phyloP scores from a whole-genome alignment of 2,329 filamentous ascomycete genomes.

The Xylariaceae sp. region DNA sequence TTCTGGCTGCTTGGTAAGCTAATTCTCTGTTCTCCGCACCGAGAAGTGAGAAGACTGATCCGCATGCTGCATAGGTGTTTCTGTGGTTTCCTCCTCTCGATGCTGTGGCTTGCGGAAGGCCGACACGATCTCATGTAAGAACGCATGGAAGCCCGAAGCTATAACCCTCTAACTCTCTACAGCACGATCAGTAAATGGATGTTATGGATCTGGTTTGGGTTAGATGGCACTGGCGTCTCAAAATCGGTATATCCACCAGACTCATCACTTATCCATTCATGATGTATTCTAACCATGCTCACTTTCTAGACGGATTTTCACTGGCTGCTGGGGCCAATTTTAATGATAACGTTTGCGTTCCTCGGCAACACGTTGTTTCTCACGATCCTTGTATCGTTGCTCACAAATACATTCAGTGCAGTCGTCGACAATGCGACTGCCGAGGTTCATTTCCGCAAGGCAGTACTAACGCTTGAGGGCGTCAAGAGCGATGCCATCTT shows the following conservation, averaged over 20 bases:
- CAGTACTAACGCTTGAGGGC: conserved; percentile 79
- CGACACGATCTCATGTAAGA: conserved; percentile 55
- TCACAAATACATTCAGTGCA: conserved; percentile 78
- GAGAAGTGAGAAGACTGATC: not conserved
- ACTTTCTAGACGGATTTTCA: conserved; percentile 64
- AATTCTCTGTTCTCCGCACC: not conserved
- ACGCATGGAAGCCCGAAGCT: not conserved
- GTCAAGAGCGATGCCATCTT: conserved; percentile 84
- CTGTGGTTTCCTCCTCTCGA: conserved; percentile 73
- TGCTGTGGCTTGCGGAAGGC: conserved; percentile 73
- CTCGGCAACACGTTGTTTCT: conserved; percentile 84
- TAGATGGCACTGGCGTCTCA: conserved; percentile 68
- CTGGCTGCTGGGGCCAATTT: conserved; percentile 70
- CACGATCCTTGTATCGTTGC: conserved; percentile 84
- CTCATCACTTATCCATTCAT: not conserved
- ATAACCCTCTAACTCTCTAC: conserved; percentile 12
- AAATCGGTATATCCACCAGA: conserved; percentile 42
- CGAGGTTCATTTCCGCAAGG: conserved; percentile 80
- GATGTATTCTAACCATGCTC: conserved; percentile 1
- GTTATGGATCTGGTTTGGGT: conserved; percentile 89
- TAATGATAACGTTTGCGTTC: conserved; percentile 84
- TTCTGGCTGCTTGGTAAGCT: conserved; percentile 65
- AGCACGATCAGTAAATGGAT: conserved; percentile 83
- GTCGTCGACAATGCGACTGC: conserved; percentile 74
- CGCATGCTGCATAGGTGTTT: conserved; percentile 54